Conservation (phyloP, 306 rosid genomes). For the Aeschynomene evenia region DNA sequence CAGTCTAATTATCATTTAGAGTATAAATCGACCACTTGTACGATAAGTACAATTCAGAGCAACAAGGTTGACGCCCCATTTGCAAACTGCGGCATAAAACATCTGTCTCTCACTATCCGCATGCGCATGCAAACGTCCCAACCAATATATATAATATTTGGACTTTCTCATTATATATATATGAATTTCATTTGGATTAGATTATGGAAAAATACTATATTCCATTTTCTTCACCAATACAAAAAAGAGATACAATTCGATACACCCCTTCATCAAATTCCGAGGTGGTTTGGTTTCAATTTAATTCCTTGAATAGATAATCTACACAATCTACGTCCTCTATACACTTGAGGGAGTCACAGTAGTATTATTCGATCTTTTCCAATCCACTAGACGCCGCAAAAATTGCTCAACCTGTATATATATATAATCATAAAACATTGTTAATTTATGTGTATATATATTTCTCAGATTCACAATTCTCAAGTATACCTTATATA, state of each 20-base stretch:
- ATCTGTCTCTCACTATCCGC: constrained; percentile 37
- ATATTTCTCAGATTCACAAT: constrained; percentile 13
- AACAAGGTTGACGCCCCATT: constrained; percentile 28
- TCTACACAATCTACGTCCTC: constrained; percentile 24
- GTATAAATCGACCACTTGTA: constrained; percentile 27
- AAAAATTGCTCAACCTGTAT: constrained; percentile 78
- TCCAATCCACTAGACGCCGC: constrained; percentile 75
- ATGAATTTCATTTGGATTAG: too few relatives aligned
- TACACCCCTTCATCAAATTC: constrained; percentile 37
- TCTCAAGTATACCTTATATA: not conserved
- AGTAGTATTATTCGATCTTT: constrained; percentile 28
- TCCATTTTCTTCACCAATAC: constrained; percentile 29
- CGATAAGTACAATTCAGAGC: constrained; percentile 39
- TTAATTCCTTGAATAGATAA: constrained; percentile 29
- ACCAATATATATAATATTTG: not conserved
- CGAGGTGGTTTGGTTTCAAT: constrained; percentile 31
- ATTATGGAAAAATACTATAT: constrained; percentile 18
- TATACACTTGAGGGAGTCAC: constrained; percentile 24
- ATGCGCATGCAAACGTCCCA: constrained; percentile 50
- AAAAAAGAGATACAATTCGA: constrained; percentile 35
- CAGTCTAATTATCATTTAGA: constrained; percentile 24
- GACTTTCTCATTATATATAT: constrained; percentile 8
- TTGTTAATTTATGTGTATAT: too few relatives aligned
- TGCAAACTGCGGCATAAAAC: constrained; percentile 27
- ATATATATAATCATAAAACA: constrained; percentile 16